phyloP scores from a whole-genome alignment of 1,139 yeast genomes.

The Schwanniomyces etchellsii region DNA sequence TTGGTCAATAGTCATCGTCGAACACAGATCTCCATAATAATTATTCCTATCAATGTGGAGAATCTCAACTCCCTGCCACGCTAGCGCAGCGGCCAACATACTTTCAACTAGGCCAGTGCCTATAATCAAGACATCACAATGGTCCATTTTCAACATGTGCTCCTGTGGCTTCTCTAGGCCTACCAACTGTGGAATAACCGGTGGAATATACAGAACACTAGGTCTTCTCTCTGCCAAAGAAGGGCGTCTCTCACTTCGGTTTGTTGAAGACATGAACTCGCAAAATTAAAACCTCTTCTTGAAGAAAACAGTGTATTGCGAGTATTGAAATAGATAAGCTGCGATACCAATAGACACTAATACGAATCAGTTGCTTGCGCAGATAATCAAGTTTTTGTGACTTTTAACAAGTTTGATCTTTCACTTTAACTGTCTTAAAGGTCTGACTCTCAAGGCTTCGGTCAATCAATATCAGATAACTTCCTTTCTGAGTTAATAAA shows the following conservation, averaged over 20 bases:
- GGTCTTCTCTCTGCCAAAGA: constrained; percentile 76
- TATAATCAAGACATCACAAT: constrained; percentile 80
- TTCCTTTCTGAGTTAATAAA: too few species aligned
- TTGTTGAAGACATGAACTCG: too few species aligned
- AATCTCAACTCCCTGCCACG: constrained; percentile 94
- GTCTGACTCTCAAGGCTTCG: too few species aligned
- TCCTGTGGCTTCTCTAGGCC: constrained; percentile 67
- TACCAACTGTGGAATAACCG: constrained; percentile 73
- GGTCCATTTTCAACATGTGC: constrained; percentile 45
- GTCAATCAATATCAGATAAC: too few species aligned
- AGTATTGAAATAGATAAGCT: too few species aligned
- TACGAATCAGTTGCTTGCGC: too few species aligned
- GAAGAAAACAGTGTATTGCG: too few species aligned
- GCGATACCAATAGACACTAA: too few species aligned
- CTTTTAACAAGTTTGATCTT: too few species aligned
- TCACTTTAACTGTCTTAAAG: too few species aligned
- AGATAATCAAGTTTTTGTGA: too few species aligned
- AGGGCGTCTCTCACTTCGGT: constrained; percentile 47
- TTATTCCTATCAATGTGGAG: constrained; percentile 79
- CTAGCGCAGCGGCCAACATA: constrained; percentile 85
- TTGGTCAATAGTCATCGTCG: constrained; percentile 84
- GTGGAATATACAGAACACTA: constrained; percentile 42
- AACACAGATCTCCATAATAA: constrained; percentile 83
- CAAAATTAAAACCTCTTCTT: too few species aligned
- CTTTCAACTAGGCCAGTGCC: constrained; percentile 93